Base-by-base conservation (phyloP, 2,329 filamentous ascomycete genomes). In the Celoporthe dispersa region DNA sequence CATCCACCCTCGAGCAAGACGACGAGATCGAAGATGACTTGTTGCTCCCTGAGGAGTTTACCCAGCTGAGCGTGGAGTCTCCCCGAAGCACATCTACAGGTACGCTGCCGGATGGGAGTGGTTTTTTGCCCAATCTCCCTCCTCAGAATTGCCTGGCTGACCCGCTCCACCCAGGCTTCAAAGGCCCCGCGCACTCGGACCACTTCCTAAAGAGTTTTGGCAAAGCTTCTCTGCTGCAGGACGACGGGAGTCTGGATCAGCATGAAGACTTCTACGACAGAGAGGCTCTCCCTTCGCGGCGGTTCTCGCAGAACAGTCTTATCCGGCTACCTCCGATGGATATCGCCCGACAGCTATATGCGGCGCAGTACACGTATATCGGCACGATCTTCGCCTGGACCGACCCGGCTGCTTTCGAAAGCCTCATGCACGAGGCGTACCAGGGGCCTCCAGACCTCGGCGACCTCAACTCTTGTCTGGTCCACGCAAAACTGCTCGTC, bases 311-410 rank as follows among this genome's bases (percentile, higher is more conserved):
- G 74, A 73, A 51, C 53, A 74, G 16, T 68, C 80, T n/a, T 76
- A 63, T 83, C 28, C 77, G 81, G 19, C 76, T 87, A 1, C 86
- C 86, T 0, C 84, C 85, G 0, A 79, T 83, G 14, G 83, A 86
- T 41, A 82, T 86, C 72, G 85, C 85, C 0, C 84, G 83, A 66
- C 79, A 84, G 19, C 78, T 86, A 1, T 87, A 85, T 70, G 79
- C 81, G 37, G 83, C 85, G 0, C 86, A 88, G 69, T 86, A 87
- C 75, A 81, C 81, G 44, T 88, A 86, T 68, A 87, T 88, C 25
- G 86, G 86, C 14, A 87, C 86, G 19, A 88, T 88, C 12, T 88
- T 88, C 70, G 83, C 84, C 14, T 84, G 88, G 60, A 81, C 84
- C 0, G 81, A 84, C 35, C 84, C 84, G 0, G 74, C 78, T 3